Percentiles rank a stretch among this genome's conserved stretches.
Conservation (phyloP, 2,329 filamentous ascomycete species). For the Xylaria multiplex region DNA sequence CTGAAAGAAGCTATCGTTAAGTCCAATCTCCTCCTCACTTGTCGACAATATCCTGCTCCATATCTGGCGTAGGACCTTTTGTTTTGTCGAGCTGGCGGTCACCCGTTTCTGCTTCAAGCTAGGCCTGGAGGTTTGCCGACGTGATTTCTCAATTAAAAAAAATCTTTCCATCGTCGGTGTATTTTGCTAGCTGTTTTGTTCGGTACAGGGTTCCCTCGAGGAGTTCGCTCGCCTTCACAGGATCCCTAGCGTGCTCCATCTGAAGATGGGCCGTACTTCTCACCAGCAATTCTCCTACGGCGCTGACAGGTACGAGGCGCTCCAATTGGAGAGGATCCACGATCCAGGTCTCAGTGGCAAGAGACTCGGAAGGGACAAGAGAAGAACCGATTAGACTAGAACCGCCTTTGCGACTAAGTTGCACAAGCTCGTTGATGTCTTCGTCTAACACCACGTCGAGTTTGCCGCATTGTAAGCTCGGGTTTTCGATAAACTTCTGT, state of each 20-base stretch:
- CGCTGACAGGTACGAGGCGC: slow-evolving; percentile 54
- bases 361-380: slow-evolving; percentile 40
- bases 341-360: slow-evolving; percentile 52
- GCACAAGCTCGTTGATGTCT: slow-evolving; percentile 50
- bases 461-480: slow-evolving; percentile 48
- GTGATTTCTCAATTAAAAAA: slow-evolving; percentile 45
- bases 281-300: slow-evolving; percentile 58
- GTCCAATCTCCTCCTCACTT: slow-evolving; percentile 58
- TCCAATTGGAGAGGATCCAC: slow-evolving; percentile 51
- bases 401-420: slow-evolving; percentile 43
- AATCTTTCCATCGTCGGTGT: slow-evolving; percentile 47
- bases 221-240: slow-evolving; percentile 46
- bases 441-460: slow-evolving; percentile 50
- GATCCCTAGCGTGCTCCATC: slow-evolving; percentile 43
- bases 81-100: slow-evolving; percentile 54
- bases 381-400: slow-evolving; percentile 38
- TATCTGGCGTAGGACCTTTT: slow-evolving; percentile 56
- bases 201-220: slow-evolving; percentile 49
- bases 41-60: slow-evolving; percentile 61
- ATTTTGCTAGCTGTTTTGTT: slow-evolving; percentile 55
- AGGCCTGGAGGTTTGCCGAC: slow-evolving; percentile 26
- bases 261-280: slow-evolving; percentile 45
- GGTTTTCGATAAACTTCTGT: slow-evolving; percentile 58
- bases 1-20: slow-evolving; percentile 69
- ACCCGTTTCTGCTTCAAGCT: slow-evolving; percentile 47